A percentile compares a stretch with the other conserved stretches of the same genome.
These are phyloP conservation scores for Eimeria tenella DNA, from an alignment of 169 alveolate genomes.

Conservation along the genomic window DNA sequence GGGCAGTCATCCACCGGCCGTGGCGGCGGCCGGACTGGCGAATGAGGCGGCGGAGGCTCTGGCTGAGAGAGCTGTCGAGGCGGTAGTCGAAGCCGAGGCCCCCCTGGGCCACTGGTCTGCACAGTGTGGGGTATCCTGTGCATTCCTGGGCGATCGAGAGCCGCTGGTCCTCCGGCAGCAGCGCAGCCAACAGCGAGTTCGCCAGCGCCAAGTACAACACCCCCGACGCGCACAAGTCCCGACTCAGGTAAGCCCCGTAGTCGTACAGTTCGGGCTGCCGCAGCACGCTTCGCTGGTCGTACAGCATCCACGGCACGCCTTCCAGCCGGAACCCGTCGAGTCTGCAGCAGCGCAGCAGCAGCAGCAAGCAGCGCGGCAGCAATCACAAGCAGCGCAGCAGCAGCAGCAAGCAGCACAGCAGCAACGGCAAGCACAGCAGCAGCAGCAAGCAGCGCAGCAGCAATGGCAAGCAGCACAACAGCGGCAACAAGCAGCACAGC, in stretches of 20 bases:
- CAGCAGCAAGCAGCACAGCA: too few species aligned
- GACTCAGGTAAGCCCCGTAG: conserved; percentile 90
- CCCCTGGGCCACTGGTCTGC: conserved; percentile 92
- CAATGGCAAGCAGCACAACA: too few species aligned
- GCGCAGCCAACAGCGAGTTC: conserved; percentile 89
- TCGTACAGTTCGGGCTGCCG: conserved; percentile 88
- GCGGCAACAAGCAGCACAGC: too few species aligned
- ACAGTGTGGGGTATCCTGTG: conserved; percentile 93
- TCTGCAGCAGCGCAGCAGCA: conserved; percentile 12
- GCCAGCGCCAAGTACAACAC: conserved; percentile 93
- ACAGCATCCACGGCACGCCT: conserved; percentile 95
- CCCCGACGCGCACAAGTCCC: conserved; percentile 88
- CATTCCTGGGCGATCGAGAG: conserved; percentile 95
- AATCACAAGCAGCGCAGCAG: too few species aligned
- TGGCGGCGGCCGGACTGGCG: conserved; percentile 75
- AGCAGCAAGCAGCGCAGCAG: not conserved
- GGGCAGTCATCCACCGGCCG: conserved; percentile 68
- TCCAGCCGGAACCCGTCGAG: conserved; percentile 95
- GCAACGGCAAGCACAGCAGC: not conserved
- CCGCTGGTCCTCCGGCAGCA: conserved; percentile 87
- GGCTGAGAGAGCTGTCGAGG: conserved; percentile 87
- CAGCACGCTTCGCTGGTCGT: conserved; percentile 93
- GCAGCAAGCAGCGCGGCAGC: not conserved
- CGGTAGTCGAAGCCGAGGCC: conserved; percentile 95
- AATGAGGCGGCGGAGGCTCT: conserved; percentile 69